Conservation (phyloP, 441 rosid species). For the Breynia disticha region DNA sequence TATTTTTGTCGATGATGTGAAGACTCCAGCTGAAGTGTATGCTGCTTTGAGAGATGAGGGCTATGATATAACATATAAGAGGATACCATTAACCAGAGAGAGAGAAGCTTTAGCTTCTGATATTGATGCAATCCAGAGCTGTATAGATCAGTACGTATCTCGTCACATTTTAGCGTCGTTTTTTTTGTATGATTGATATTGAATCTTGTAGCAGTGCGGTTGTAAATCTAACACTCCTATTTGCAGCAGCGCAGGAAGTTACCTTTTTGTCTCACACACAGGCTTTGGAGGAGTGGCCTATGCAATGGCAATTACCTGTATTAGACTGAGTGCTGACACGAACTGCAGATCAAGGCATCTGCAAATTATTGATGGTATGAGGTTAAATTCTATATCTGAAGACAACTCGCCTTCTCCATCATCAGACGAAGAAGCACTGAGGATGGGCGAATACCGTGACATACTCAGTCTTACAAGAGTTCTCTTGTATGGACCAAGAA, state of each 20-base stretch:
- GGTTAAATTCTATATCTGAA: constrained; percentile 25
- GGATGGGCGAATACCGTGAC: constrained; percentile 96
- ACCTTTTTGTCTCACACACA: constrained; percentile 89
- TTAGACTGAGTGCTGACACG: constrained; percentile 54
- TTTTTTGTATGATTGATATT: not conserved
- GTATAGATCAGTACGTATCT: constrained; percentile 68
- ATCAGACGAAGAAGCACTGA: constrained; percentile 66
- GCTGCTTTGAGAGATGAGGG: constrained; percentile 64
- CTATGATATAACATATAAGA: constrained; percentile 57
- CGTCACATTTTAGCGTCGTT: too few relatives aligned
- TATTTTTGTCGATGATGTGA: constrained; percentile 72
- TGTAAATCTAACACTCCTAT: constrained; percentile 7
- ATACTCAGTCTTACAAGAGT: constrained; percentile 95
- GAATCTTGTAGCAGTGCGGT: too few relatives aligned
- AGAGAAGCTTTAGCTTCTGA: constrained; percentile 93
- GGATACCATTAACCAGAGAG: constrained; percentile 94
- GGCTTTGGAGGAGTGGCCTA: constrained; percentile 94
- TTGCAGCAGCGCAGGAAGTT: constrained; percentile 54
- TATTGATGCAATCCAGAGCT: constrained; percentile 75
- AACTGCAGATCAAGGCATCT: constrained; percentile 23
- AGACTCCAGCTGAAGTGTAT: constrained; percentile 91
- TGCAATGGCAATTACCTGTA: constrained; percentile 88
- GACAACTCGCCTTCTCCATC: constrained; percentile 37
- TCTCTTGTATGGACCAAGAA: constrained; percentile 79
- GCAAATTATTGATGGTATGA: constrained; percentile 23